Evolutionary conservation across 441 rosid species (phyloP), one percentile per base, ranked within the genome.

Genomic region (Euphorbia celastroides): DNA sequence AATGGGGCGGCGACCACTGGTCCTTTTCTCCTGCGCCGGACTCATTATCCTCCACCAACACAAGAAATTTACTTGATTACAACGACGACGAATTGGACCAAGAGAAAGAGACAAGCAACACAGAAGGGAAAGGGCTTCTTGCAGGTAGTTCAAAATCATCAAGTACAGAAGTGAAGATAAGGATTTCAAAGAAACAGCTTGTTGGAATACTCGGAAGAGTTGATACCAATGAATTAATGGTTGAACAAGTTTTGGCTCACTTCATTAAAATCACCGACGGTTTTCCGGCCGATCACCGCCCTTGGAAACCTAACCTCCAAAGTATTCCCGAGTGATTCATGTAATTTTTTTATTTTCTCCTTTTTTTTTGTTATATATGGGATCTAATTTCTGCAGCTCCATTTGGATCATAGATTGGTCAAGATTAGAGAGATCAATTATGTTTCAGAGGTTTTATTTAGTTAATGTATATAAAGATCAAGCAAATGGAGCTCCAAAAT

Each of bases 1-100:
- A 74, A 32, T 81, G 84, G 88, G 84, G 81, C 57, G 86, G 91
- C 55, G 87, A 86, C 7, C 83, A 83, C 67, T 82, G 86, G 91
- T 76, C 60, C 0, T 14, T 77, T 1, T 14, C 77, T 0, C 26
- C 61, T 38, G 56, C 7, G 31, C 32, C 52, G 6, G 65, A 44
- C 27, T 34, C 48, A 10, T 57, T 65, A 71, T 58, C 28, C 20
- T 27, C 7, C 2, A 3, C 5, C 20, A 36, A 65, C 38, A 22
- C 26, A 17, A 66, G 69, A 31, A 34, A 34, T 34, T 3, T 34
- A 3, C 4, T 16, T 5, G 22, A 50, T 19, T 0, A 19, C 2
- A 7, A 50, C 5, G 55, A 50, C 13, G 2, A 46, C 17, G 52
- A 46, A 14, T 8, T 34, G 16, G 32, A 2, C 17, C 23, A 30